Conservation (phyloP, 179 eudicot genomes). For the Beta lomatogona region DNA sequence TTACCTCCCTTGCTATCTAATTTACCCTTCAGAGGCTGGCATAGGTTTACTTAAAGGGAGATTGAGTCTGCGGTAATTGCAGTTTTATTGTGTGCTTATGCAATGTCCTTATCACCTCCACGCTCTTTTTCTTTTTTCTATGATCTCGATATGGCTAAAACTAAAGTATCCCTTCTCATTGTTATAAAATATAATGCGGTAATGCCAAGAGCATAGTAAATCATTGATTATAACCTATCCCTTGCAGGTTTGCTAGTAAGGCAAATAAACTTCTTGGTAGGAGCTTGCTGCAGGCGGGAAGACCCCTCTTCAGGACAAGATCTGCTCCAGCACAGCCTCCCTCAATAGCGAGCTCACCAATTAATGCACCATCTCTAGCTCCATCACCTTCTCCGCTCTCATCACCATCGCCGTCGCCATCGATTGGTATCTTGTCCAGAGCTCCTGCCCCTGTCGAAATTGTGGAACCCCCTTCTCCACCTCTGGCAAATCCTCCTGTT, state of each 20-base stretch:
- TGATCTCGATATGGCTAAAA: not conserved
- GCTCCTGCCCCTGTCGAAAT: slow-evolving; percentile 17
- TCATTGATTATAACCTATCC: not conserved
- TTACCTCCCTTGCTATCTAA: not conserved
- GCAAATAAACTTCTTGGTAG: slow-evolving; percentile 7
- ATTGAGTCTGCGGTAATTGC: not conserved
- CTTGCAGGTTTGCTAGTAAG: slow-evolving; percentile 29
- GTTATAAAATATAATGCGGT: too few species aligned
- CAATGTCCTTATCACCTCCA: too few species aligned
- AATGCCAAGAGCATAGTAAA: not conserved
- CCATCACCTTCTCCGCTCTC: slow-evolving; percentile 5
- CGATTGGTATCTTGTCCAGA: not conserved
- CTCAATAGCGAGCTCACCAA: not conserved
- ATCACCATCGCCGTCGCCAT: slow-evolving; percentile 26
- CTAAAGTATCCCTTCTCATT: not conserved
- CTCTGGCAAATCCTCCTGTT: slow-evolving; percentile 27
- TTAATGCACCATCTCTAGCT: slow-evolving; percentile 16
- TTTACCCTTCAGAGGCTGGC: not conserved
- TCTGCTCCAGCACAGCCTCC: not conserved
- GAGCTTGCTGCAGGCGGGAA: slow-evolving; percentile 27
- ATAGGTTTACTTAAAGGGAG: not conserved
- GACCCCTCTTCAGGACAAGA: not conserved
- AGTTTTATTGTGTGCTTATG: not conserved
- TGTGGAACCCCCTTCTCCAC: slow-evolving; percentile 6
- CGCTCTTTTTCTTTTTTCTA: too few species aligned